Conservation (phyloP, 345 rosid genomes). For the Aquilaria yunnanensis region DNA sequence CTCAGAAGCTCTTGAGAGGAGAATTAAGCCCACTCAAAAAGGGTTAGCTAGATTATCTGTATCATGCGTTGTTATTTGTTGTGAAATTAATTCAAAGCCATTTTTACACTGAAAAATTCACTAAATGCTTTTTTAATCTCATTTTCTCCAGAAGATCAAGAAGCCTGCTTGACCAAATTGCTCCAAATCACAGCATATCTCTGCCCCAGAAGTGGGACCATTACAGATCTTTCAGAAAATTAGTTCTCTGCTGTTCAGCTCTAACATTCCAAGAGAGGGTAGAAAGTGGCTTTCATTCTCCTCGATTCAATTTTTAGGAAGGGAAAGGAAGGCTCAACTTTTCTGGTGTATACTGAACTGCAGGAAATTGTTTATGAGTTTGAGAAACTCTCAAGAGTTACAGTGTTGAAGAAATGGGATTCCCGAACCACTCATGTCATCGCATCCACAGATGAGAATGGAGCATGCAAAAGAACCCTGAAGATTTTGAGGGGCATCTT, state of each 20-base stretch:
- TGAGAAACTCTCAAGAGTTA: conserved; percentile 42
- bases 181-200: conserved; percentile 14
- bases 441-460: conserved; percentile 71
- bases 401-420: conserved; percentile 61
- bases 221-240: conserved; percentile 26
- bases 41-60: conserved; percentile 27
- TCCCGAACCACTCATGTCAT: conserved; percentile 67
- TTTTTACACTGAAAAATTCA: conserved; percentile 1
- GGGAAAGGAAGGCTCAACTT: background rate
- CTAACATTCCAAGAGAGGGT: conserved; percentile 68
- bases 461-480: conserved; percentile 86
- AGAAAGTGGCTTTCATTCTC: background rate
- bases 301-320: background rate
- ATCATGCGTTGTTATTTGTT: conserved; percentile 6
- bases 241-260: conserved; percentile 81
- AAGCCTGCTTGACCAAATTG: conserved; percentile 24
- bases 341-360: conserved; percentile 20
- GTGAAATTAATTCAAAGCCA: background rate
- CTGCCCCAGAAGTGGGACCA: conserved; percentile 26
- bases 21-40: conserved; percentile 29
- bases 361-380: conserved; percentile 66
- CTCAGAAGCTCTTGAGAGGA: conserved; percentile 23
- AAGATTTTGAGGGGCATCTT: conserved; percentile 77
- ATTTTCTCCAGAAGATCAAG: conserved; percentile 30
- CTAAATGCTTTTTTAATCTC: background rate